A percentile compares a stretch with the other conserved stretches of the same genome.
These are phyloP conservation scores for Fusarium sp. DNA, from an alignment of 2,329 filamentous ascomycete genomes.

Conservation along the genomic window DNA sequence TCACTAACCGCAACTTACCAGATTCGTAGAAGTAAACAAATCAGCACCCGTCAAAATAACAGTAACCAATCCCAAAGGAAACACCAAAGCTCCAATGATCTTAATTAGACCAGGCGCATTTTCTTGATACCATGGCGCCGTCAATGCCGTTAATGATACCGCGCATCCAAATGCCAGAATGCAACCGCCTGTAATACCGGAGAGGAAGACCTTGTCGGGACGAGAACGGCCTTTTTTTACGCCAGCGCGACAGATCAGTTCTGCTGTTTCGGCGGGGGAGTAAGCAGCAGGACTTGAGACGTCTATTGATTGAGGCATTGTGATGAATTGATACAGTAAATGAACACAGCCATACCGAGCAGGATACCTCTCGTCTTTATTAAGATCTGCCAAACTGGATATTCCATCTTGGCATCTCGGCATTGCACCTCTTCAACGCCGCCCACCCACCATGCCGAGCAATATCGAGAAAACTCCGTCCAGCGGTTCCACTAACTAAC, in stretches of 20 bases:
- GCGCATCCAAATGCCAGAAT: constrained; percentile 37
- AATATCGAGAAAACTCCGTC: constrained; percentile 29
- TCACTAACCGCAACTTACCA: constrained; percentile 4
- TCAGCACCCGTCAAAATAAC: constrained; percentile 39
- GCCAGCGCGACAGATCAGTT: constrained; percentile 37
- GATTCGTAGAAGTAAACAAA: constrained; percentile 38
- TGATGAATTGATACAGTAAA: too few species aligned
- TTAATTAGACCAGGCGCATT: constrained; percentile 39
- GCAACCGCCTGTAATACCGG: constrained; percentile 37
- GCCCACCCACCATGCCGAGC: constrained; percentile 32
- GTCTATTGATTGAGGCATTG: constrained; percentile 15
- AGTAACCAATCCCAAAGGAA: constrained; percentile 37
- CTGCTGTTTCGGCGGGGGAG: constrained; percentile 40
- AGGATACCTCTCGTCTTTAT: too few species aligned
- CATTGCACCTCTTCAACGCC: too few species aligned
- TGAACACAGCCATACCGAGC: too few species aligned
- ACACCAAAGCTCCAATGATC: constrained; percentile 36
- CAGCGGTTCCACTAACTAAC: constrained; percentile 15
- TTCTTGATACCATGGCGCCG: constrained; percentile 42
- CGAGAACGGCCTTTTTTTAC: constrained; percentile 38
- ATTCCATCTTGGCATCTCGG: constrained; percentile 16
- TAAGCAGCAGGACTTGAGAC: constrained; percentile 21
- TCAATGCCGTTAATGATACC: constrained; percentile 35
- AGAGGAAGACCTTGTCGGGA: constrained; percentile 37
- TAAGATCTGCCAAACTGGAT: too few species aligned